These are phyloP conservation scores for Aegle marmelos DNA, from an alignment of 345 rosid species.

Conservation along the genomic window DNA sequence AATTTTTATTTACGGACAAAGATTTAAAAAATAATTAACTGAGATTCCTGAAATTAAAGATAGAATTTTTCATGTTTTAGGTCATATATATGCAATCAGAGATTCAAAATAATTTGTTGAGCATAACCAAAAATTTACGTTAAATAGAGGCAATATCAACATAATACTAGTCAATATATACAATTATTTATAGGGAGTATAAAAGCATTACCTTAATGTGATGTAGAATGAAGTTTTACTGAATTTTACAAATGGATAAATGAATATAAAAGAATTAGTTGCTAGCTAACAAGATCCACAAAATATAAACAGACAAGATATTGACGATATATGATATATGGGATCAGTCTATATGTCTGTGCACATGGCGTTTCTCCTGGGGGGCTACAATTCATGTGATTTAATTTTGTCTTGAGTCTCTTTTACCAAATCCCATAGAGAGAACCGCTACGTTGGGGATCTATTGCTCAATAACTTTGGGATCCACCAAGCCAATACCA, in stretches of 20 bases:
- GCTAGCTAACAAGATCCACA: not conserved
- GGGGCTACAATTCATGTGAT: not conserved
- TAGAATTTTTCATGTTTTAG: no score
- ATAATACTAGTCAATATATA: no score
- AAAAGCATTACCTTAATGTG: not conserved
- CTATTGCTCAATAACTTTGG: not conserved
- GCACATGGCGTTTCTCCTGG: not conserved
- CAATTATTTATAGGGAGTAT: not conserved
- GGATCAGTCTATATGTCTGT: not conserved
- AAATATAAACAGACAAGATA: not conserved
- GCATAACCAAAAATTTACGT: no score
- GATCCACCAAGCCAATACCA: not conserved
- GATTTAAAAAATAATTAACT: not conserved
- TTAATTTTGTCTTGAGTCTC: not conserved
- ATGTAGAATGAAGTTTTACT: not conserved
- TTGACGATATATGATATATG: not conserved
- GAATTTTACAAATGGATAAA: no score
- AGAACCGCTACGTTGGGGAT: not conserved
- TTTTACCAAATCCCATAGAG: not conserved
- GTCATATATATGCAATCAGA: not conserved
- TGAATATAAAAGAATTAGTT: not conserved
- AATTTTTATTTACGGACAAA: not conserved
- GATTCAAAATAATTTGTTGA: no score
- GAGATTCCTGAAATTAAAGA: no score
- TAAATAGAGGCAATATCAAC: no score